A percentile compares a stretch with the other conserved stretches of the same genome.
phyloP scores from a whole-genome alignment of 495 filamentous ascomycete species.

The Corynascus novoguineensis region DNA sequence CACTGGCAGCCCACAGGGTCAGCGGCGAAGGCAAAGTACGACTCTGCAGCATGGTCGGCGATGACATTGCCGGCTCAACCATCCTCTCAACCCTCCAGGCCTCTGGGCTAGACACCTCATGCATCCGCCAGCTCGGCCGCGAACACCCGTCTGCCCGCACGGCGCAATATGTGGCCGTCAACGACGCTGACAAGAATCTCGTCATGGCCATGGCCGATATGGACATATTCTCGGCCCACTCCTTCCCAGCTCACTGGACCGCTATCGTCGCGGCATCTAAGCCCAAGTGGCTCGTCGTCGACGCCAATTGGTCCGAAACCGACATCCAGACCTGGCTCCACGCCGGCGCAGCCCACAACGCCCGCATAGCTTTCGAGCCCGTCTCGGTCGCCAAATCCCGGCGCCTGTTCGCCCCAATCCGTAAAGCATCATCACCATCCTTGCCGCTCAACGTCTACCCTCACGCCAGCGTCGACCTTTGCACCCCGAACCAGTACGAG shows the following conservation, averaged over 20 bases:
- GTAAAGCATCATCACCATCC: constrained; percentile 13
- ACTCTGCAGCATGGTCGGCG: constrained; percentile 70
- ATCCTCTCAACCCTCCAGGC: constrained; percentile 56
- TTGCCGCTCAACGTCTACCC: constrained; percentile 55
- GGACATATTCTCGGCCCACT: constrained; percentile 63
- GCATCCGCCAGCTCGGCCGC: constrained; percentile 52
- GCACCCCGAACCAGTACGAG: constrained; percentile 79
- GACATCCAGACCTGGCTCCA: constrained; percentile 58
- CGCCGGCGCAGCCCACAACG: constrained; percentile 47
- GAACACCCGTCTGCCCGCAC: constrained; percentile 55
- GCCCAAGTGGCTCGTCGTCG: constrained; percentile 71
- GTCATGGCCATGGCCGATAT: constrained; percentile 92
- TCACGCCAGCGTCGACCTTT: constrained; percentile 56
- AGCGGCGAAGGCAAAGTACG: constrained; percentile 43
- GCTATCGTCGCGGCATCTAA: constrained; percentile 48
- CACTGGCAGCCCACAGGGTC: constrained; percentile 61
- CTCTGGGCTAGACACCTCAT: constrained; percentile 57
- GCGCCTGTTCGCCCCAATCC: constrained; percentile 53
- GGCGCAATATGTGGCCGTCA: constrained; percentile 86
- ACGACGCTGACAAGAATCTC: constrained; percentile 74
- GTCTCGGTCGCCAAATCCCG: constrained; percentile 74
- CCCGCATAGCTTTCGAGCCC: constrained; percentile 79
- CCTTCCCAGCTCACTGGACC: constrained; percentile 52
- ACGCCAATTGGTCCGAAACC: constrained; percentile 70
- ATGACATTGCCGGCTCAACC: constrained; percentile 70